These are phyloP conservation scores for Steccherinum ochraceum DNA, from an alignment of 768 basidiomycete species.

Conservation along the genomic window DNA sequence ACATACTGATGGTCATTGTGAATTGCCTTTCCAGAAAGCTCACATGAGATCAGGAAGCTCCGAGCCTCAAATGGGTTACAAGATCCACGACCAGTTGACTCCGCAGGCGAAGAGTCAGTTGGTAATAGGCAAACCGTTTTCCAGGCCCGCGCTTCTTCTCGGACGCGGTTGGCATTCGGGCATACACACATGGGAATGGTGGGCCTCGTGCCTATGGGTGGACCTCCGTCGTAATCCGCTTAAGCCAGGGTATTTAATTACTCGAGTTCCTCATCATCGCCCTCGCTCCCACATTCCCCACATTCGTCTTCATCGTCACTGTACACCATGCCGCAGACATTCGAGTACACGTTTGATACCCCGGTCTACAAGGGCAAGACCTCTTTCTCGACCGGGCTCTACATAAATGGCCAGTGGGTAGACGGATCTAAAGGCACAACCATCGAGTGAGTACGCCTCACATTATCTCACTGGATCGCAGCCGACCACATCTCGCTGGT, in stretches of 20 bases:
- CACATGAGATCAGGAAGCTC: no score
- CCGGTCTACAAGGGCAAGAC: constrained; percentile 52
- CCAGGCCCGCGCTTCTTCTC: not conserved
- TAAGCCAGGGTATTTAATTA: constrained; percentile 1
- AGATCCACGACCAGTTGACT: no score
- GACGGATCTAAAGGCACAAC: constrained; percentile 48
- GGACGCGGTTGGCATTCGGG: no score
- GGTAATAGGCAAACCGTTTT: no score
- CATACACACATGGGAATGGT: not conserved
- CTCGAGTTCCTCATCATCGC: not conserved
- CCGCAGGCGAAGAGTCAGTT: no score
- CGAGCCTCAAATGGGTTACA: no score
- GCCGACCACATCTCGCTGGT: no score
- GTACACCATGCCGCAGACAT: constrained; percentile 34
- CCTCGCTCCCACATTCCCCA: not conserved
- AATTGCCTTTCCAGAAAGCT: no score
- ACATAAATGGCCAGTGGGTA: constrained; percentile 64
- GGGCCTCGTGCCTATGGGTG: not conserved
- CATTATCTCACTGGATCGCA: not conserved
- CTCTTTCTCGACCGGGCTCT: constrained; percentile 58
- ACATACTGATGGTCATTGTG: no score
- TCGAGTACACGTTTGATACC: constrained; percentile 46
- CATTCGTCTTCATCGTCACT: constrained; percentile 1
- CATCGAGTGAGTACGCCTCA: constrained; percentile 54
- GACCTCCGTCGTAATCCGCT: not conserved